phyloP scores from a whole-genome alignment of 2,329 filamentous ascomycete genomes.

The Penicillium glabrum region DNA sequence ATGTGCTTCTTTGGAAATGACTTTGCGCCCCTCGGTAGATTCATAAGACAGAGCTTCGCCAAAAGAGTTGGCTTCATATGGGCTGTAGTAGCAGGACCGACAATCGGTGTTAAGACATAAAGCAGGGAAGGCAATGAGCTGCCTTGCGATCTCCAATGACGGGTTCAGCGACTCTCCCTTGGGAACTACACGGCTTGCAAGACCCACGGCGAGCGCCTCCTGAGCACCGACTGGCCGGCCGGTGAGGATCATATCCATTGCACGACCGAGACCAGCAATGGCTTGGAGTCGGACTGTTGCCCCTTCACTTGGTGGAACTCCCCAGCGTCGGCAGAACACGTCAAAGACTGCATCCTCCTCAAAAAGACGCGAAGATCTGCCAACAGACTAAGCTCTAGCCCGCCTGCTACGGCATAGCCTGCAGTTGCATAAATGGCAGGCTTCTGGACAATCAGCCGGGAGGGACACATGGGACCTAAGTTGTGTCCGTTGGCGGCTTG shows the following conservation, averaged over 20 bases:
- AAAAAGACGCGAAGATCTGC: conserved; percentile 54
- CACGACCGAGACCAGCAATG: conserved; percentile 54
- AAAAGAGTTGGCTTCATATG: conserved; percentile 50
- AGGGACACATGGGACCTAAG: conserved; percentile 53
- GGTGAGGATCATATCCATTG: conserved; percentile 59
- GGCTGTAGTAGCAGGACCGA: conserved; percentile 50
- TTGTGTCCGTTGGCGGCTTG: conserved; percentile 38
- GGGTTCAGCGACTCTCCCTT: conserved; percentile 53
- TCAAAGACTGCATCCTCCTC: conserved; percentile 57
- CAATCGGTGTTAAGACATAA: conserved; percentile 55
- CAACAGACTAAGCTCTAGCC: conserved; percentile 54
- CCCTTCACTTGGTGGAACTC: conserved; percentile 54
- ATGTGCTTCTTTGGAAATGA: conserved; percentile 17
- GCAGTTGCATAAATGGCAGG: conserved; percentile 54
- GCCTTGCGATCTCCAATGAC: conserved; percentile 49
- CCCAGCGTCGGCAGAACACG: conserved; percentile 56
- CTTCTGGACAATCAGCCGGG: conserved; percentile 53
- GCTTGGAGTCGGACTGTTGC: conserved; percentile 55
- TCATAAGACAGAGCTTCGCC: conserved; percentile 44
- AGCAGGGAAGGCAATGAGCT: conserved; percentile 53
- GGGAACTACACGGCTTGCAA: conserved; percentile 55
- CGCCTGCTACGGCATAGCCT: conserved; percentile 56
- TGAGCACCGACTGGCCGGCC: conserved; percentile 50
- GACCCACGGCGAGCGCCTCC: conserved; percentile 54
- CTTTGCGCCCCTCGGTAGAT: conserved; percentile 15